These are phyloP conservation scores for Annulohypoxylon stygium DNA, from an alignment of 495 filamentous ascomycete genomes.

Conservation along the genomic window DNA sequence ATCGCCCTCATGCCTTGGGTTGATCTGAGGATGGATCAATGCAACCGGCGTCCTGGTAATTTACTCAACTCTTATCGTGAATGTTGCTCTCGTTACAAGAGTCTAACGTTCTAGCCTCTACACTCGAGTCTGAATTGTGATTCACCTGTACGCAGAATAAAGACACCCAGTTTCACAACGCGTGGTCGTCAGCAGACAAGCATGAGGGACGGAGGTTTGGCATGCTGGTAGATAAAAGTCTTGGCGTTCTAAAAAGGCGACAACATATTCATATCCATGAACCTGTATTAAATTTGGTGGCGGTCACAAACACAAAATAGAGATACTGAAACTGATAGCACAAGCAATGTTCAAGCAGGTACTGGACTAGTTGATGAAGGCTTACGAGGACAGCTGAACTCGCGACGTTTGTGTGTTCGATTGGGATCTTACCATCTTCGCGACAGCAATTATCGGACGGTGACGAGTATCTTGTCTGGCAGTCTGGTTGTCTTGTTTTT, in stretches of 20 bases:
- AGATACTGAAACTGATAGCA: background rate
- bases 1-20: slow-evolving; percentile 5
- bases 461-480: background rate
- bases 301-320: slow-evolving; percentile 1
- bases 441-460: slow-evolving; percentile 5
- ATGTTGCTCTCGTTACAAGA: background rate
- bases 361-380: background rate
- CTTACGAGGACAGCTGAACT: slow-evolving; percentile 2
- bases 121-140: background rate
- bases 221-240: background rate
- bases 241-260: background rate
- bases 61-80: background rate
- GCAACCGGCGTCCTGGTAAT: background rate
- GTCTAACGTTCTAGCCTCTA: background rate
- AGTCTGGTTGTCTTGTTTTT: slow-evolving; percentile 4
- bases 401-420: slow-evolving; percentile 3
- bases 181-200: background rate
- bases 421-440: slow-evolving; percentile 6
- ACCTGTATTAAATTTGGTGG: background rate
- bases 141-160: background rate
- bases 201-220: slow-evolving; percentile 3
- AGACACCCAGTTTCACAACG: background rate
- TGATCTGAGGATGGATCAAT: background rate
- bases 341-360: background rate
- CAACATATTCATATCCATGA: background rate